Conservation (phyloP, 2,329 filamentous ascomycete genomes). For the Alternaria burnsii region DNA sequence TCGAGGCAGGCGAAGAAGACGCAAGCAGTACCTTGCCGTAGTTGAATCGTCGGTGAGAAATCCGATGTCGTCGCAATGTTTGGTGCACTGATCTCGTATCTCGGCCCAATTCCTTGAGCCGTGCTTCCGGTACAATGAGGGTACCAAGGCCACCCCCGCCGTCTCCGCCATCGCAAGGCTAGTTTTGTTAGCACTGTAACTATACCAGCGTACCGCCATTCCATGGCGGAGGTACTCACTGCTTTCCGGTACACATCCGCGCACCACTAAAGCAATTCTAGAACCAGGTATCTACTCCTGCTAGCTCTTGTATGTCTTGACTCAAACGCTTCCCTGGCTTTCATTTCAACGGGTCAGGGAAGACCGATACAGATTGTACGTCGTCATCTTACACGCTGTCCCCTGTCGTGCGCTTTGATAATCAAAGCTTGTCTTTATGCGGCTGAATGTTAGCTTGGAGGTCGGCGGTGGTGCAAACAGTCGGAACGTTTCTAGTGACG, state of each 20-base stretch:
- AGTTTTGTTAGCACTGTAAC: slow-evolving; percentile 6
- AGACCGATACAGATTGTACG: slow-evolving; percentile 52
- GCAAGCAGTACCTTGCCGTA: slow-evolving; percentile 13
- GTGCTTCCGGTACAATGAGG: slow-evolving; percentile 55
- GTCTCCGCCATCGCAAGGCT: slow-evolving; percentile 58
- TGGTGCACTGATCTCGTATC: slow-evolving; percentile 46
- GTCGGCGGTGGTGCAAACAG: slow-evolving; percentile 62
- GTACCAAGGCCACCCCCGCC: slow-evolving; percentile 55
- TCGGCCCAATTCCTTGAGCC: slow-evolving; percentile 32
- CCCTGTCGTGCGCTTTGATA: slow-evolving; percentile 46
- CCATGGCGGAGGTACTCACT: slow-evolving; percentile 16
- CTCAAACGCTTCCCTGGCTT: slow-evolving; percentile 47
- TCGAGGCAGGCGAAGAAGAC: background rate
- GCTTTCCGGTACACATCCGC: slow-evolving; percentile 52
- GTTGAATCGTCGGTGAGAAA: slow-evolving; percentile 51
- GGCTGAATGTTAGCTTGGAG: slow-evolving; percentile 58
- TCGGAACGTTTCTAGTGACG: slow-evolving; percentile 54
- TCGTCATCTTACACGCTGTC: slow-evolving; percentile 52
- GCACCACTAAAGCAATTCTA: slow-evolving; percentile 54
- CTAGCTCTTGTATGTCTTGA: slow-evolving; percentile 7
- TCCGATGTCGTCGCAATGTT: slow-evolving; percentile 54
- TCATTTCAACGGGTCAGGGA: slow-evolving; percentile 38
- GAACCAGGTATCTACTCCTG: slow-evolving; percentile 48
- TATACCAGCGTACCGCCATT: background rate
- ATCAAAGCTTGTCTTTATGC: slow-evolving; percentile 48